Percentiles rank a stretch among this genome's conserved stretches.
Conservation (phyloP, 306 rosid species). For the Lotus japonicus region DNA sequence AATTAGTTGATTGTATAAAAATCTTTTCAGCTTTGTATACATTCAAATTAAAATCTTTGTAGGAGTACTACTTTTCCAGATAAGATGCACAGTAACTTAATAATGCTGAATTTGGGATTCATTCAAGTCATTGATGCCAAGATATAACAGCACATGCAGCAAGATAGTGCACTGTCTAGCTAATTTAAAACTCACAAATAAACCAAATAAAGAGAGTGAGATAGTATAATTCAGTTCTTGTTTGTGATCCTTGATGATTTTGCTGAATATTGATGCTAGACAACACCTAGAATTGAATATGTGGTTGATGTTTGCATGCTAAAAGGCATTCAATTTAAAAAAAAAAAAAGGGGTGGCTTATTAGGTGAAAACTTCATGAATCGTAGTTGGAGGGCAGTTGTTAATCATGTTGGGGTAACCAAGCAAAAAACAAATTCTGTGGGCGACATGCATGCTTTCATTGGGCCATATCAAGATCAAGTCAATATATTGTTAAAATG, state of each 20-base stretch:
- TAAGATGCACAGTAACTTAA: too few relatives aligned
- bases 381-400: constrained; percentile 34
- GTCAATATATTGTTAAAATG: too few relatives aligned
- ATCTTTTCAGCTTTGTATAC: too few relatives aligned
- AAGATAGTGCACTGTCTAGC: neutral
- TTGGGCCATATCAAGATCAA: neutral
- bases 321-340: constrained; percentile 1
- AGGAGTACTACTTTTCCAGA: too few relatives aligned
- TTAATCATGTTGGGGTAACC: neutral
- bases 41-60: too few relatives aligned
- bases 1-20: too few relatives aligned
- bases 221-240: neutral
- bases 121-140: neutral
- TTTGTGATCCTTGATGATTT: neutral
- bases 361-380: constrained; percentile 42
- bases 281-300: constrained; percentile 20
- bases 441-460: neutral
- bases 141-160: neutral
- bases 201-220: neutral
- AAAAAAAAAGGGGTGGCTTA: constrained; percentile 8
- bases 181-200: neutral
- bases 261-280: neutral
- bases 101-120: too few relatives aligned
- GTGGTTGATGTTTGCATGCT: neutral
- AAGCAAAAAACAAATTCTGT: neutral